Evolutionary conservation across 2,329 filamentous ascomycete genomes (phyloP).

Genomic region (Clonostachys byssicola): DNA sequence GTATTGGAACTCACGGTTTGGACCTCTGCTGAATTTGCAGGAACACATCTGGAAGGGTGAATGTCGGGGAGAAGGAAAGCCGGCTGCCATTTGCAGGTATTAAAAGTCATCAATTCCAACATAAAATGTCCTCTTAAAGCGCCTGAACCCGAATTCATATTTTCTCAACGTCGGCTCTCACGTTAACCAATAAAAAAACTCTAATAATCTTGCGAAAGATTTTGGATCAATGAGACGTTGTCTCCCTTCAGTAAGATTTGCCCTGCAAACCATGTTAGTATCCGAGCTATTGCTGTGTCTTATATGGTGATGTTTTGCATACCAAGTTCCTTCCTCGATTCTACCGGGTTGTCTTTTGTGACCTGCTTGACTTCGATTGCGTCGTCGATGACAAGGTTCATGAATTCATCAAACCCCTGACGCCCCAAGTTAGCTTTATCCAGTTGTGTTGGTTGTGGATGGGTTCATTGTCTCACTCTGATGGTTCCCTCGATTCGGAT

Average conservation of each 20-base stretch:
- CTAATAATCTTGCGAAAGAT: constrained; percentile 5
- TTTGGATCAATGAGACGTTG: constrained; percentile 80
- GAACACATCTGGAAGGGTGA: too few relatives aligned
- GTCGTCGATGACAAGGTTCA: constrained; percentile 97
- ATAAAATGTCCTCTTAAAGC: too few relatives aligned
- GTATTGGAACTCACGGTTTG: too few relatives aligned
- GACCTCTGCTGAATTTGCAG: too few relatives aligned
- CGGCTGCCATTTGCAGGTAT: too few relatives aligned
- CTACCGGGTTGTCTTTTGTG: constrained; percentile 72
- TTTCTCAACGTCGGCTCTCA: constrained; percentile 10
- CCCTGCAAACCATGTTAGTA: constrained; percentile 43
- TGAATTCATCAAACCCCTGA: constrained; percentile 97
- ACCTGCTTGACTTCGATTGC: constrained; percentile 86
- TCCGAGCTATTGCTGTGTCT: background rate
- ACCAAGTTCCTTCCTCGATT: constrained; percentile 78
- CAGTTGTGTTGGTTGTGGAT: background rate
- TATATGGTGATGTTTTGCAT: constrained; percentile 16
- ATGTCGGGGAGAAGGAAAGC: too few relatives aligned
- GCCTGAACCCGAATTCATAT: background rate
- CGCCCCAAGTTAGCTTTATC: background rate
- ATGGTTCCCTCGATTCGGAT: constrained; percentile 97
- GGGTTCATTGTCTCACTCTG: constrained; percentile 58
- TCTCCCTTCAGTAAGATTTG: constrained; percentile 86
- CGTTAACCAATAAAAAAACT: constrained; percentile 12
- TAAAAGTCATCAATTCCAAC: too few relatives aligned